Evolutionary conservation across 2,329 filamentous ascomycete species (phyloP).

Genomic region (Endocalyx cinctus): DNA sequence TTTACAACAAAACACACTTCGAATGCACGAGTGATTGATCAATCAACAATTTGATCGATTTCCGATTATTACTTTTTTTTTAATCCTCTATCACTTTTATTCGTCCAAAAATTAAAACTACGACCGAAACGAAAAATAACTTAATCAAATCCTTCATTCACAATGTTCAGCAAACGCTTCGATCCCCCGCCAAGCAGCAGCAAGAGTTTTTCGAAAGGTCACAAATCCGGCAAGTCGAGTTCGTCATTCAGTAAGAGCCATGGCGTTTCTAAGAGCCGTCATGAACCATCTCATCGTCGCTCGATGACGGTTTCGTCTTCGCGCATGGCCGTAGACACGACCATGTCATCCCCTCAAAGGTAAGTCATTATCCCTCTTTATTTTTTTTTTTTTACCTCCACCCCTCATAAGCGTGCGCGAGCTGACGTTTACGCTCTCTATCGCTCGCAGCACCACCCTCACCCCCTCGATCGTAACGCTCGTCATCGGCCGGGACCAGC

Average conservation of each 20-base stretch:
- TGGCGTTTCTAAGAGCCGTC: conserved; percentile 51
- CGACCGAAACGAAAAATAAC: conserved; percentile 2
- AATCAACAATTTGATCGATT: neutral
- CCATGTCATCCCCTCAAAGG: conserved; percentile 38
- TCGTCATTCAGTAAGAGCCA: conserved; percentile 51
- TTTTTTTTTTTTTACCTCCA: conserved; percentile 1
- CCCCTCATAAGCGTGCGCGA: conserved; percentile 4
- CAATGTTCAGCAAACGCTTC: conserved; percentile 46
- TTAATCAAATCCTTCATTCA: no score
- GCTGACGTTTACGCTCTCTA: conserved; percentile 8
- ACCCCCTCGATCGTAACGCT: conserved; percentile 73
- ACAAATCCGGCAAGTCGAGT: conserved; percentile 45
- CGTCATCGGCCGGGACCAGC: conserved; percentile 73
- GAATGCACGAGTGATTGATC: neutral
- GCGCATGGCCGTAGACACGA: conserved; percentile 31
- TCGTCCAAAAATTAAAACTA: conserved; percentile 8
- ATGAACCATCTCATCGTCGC: conserved; percentile 47
- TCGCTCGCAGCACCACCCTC: conserved; percentile 41
- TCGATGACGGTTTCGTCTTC: conserved; percentile 39
- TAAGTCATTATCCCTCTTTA: conserved; percentile 25
- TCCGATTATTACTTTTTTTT: neutral
- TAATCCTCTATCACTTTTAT: neutral
- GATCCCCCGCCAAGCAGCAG: conserved; percentile 39
- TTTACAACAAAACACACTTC: neutral
- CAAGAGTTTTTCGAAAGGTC: conserved; percentile 51